A percentile compares a stretch with the other conserved stretches of the same genome.
Conservation (phyloP, 139 green algal genomes). For the Micractinium sp. region DNA sequence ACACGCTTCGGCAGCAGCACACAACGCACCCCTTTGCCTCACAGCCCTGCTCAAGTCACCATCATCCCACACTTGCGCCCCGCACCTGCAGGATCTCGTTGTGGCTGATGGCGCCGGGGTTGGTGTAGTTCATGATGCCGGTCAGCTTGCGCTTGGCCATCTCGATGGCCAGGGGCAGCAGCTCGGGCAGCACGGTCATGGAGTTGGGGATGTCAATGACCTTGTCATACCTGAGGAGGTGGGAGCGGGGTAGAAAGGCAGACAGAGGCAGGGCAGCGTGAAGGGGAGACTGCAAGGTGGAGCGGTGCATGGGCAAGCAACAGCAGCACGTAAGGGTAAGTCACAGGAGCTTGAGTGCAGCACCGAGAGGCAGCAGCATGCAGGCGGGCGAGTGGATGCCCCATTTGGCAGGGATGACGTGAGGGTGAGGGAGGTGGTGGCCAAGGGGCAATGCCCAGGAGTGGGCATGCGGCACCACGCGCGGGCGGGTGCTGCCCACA, state of each 20-base stretch:
- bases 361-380: neutral
- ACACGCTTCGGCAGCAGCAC: no score
- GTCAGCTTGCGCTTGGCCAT: conserved; percentile 76
- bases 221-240: conserved; percentile 53
- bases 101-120: conserved; percentile 95
- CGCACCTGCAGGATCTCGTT: conserved; percentile 94
- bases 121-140: conserved; percentile 99
- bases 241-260: neutral
- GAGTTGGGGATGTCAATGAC: conserved; percentile 95
- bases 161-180: conserved; percentile 7
- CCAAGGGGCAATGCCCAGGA: no score
- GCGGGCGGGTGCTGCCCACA: no score
- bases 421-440: neutral
- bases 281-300: neutral
- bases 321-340: neutral
- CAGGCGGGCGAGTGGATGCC: neutral
- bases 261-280: neutral
- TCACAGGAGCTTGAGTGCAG: neutral
- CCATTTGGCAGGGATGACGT: neutral
- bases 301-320: neutral
- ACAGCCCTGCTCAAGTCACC: no score
- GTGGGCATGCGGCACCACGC: no score
- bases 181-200: conserved; percentile 97
- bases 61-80: no score
- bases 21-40: no score